Evolutionary conservation across 2,329 filamentous ascomycete genomes (phyloP).

Genomic region (Aureobasidium uvarum): DNA sequence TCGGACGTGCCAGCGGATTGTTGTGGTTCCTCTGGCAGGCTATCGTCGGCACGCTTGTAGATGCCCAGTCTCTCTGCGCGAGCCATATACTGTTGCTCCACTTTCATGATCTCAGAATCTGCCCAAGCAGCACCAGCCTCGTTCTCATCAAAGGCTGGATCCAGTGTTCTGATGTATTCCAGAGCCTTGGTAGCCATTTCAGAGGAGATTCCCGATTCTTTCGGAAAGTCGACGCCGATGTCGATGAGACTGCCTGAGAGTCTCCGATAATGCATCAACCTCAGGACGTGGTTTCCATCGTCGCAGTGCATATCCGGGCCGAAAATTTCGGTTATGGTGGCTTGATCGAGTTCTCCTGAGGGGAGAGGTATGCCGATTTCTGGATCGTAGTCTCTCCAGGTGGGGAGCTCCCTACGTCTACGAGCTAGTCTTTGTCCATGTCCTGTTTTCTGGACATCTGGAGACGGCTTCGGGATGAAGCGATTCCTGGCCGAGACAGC

Average conservation of each 20-base stretch:
- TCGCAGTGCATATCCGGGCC: conserved; percentile 36
- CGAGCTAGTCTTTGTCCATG: neutral
- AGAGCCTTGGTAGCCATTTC: conserved; percentile 37
- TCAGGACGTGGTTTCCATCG: conserved; percentile 40
- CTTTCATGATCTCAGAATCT: conserved; percentile 37
- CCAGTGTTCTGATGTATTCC: conserved; percentile 36
- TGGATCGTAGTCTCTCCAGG: conserved; percentile 43
- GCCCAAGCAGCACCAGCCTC: conserved; percentile 38
- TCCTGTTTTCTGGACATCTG: neutral
- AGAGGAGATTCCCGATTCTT: conserved; percentile 31
- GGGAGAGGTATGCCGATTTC: conserved; percentile 40
- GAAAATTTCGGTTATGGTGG: conserved; percentile 37
- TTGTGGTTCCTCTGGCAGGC: conserved; percentile 32
- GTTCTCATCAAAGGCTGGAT: conserved; percentile 39
- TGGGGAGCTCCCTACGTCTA: conserved; percentile 29
- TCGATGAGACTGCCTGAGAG: conserved; percentile 42
- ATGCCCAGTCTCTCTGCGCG: conserved; percentile 38
- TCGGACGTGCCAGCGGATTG: conserved; percentile 33
- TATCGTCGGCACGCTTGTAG: conserved; percentile 35
- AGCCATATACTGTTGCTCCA: conserved; percentile 35
- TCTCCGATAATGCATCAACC: conserved; percentile 40
- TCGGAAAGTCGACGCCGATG: conserved; percentile 37
- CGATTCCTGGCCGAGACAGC: conserved; percentile 11
- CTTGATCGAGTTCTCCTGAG: conserved; percentile 34
- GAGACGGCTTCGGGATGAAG: neutral